Evolutionary conservation across 2,329 filamentous ascomycete species (phyloP), one percentile per base, ranked within the genome.

Genomic region (Scedosporium minutisporum): DNA sequence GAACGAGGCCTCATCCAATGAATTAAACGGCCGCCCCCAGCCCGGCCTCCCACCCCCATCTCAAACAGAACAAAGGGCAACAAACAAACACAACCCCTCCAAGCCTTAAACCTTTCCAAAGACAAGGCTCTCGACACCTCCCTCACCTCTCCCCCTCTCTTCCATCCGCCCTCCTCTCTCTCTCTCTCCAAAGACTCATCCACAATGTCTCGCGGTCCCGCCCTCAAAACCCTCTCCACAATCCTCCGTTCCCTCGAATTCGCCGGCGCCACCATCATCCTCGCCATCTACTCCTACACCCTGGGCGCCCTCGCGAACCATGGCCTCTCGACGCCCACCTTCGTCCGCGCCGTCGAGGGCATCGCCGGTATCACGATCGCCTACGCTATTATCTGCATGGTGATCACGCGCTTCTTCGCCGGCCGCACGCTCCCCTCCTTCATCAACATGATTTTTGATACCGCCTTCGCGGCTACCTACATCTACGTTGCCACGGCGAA

Each of bases 201-300:
- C 44, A 53, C 25, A 9, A 61, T 48, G 58, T 23, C 38, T 25
- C 29, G 12, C 21, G 21, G 33, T 5, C 48, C 59, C 59, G 42
- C 25, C 68, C 84, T 96, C 68, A 91, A 90, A 69, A 75, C 82
- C 64, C 64, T 83, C 57, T 88, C 91, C 70, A 88, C 88, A 72
- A 80, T 87, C 72, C 78, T 96, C 69, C 90, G 93, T 67, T 76
- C 82, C 66, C 76, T 96, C 63, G 85, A 91, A 69, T 88, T 96
- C 74, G 80, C 84, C 71, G 90, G 86, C 73, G 81, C 88, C 7
- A 85, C 82, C 64, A 81, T 96, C 67, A 83, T 93, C 65, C 83
- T 97, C 65, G 88, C 83, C 67, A 83, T 95, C 70, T 93, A 88
- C 80, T 87, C 87, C 59, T 96, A 96, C 80, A 96, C 92, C 80